Base-by-base conservation (phyloP, 345 rosid genomes). In the Salix purpurea region DNA sequence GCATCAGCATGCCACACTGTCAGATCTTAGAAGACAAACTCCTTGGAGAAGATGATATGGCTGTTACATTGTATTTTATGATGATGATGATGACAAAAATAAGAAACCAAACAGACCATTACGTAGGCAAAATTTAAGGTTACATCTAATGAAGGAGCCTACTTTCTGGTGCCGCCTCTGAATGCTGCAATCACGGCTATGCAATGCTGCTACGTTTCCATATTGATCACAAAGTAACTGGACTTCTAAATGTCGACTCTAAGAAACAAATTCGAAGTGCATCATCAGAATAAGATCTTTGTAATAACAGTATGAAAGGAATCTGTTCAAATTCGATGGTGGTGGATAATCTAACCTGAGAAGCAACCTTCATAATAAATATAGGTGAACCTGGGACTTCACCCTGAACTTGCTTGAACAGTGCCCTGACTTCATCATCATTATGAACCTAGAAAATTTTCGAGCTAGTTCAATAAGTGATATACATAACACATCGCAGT, bases 131-230 rank as follows among this genome's bases (percentile, higher is more conserved):
- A 50, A 71, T 58, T 58, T 36, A 84, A 78, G 48, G 46, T 56
- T 76, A 65, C 71, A 48, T 73, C 74, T 66, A 50, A 69, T 46
- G 75, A 67, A 81, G 37, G 37, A 73, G 76, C 77, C 60, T 81
- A 89, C 99, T 93, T 96, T 96, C 84, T 96, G 99, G 88, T 96
- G 99, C 81, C 99, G 91, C 85, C 99, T 91, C 88, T 96, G 99
- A 83, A 96, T 78, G 76, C 99, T 96, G 75, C 99, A 96, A 80
- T 96, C 99, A 74, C 99, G 97, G 83, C 99, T 96, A 83, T 96
- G 99, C 87, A 96, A 88, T 78, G 99, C 99, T 80, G 99, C 93
- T 70, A 96, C 99, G 79, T 96, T 94, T 78, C 99, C 97, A 82
- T 90, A 56, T 71, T 94, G 94, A 83, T 96, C 99, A 77, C 99